phyloP scores from a whole-genome alignment of 2,329 filamentous ascomycete species.

The Xylariaceae sp. region DNA sequence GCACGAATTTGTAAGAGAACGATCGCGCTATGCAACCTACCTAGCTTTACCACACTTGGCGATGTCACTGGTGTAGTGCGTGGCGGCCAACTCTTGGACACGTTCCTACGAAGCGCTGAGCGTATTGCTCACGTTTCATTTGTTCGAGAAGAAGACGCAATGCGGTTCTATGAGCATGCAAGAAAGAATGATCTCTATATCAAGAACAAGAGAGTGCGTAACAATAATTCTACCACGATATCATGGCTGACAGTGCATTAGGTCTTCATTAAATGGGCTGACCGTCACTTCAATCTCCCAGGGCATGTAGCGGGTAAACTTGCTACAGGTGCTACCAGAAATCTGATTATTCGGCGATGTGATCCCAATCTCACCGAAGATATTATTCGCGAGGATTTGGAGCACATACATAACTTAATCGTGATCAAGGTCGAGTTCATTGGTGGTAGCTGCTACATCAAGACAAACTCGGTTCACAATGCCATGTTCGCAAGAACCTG shows the following conservation, averaged over 20 bases:
- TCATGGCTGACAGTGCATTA: conserved; percentile 43
- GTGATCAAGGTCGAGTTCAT: conserved; percentile 69
- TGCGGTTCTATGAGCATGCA: conserved; percentile 67
- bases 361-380: conserved; percentile 65
- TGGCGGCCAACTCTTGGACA: conserved; percentile 73
- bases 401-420: conserved; percentile 81
- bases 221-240: neutral
- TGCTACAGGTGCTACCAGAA: conserved; percentile 70
- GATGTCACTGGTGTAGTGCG: conserved; percentile 70
- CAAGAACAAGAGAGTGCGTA: conserved; percentile 67
- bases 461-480: conserved; percentile 77
- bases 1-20: conserved; percentile 58
- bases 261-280: conserved; percentile 72
- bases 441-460: conserved; percentile 67
- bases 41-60: conserved; percentile 65
- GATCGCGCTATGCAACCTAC: conserved; percentile 66
- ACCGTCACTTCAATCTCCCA: conserved; percentile 71
- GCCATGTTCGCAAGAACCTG: conserved; percentile 78
- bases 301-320: conserved; percentile 70
- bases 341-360: conserved; percentile 70
- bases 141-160: conserved; percentile 65
- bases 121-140: conserved; percentile 72
- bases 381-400: conserved; percentile 72
- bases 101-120: conserved; percentile 66
- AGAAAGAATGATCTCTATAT: conserved; percentile 72